These are phyloP conservation scores for Aspergillus ochraceoroseus DNA, from an alignment of 2,329 filamentous ascomycete species.

Conservation along the genomic window DNA sequence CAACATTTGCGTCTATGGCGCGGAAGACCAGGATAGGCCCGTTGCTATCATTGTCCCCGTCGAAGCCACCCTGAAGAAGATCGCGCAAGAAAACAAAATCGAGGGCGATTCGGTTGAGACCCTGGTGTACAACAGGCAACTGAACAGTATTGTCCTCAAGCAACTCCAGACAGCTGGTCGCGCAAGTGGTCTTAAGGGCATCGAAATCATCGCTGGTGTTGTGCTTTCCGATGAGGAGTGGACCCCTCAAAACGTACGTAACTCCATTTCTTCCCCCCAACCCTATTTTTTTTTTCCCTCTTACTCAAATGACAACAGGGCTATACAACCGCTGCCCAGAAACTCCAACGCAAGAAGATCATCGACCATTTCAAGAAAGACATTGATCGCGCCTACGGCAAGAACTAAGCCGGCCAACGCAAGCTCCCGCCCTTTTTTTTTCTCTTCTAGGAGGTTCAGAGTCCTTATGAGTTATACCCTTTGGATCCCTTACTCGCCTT, in stretches of 20 bases:
- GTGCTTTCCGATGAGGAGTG: conserved; percentile 46
- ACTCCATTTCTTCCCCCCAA: neutral
- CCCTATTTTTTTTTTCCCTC: neutral
- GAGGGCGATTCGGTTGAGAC: conserved; percentile 60
- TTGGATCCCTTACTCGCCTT: no score
- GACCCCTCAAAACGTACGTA: conserved; percentile 42
- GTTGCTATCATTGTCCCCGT: conserved; percentile 71
- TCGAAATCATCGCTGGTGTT: conserved; percentile 44
- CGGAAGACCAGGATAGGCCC: conserved; percentile 67
- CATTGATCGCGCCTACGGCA: conserved; percentile 57
- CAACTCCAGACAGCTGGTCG: conserved; percentile 39
- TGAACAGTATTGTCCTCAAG: conserved; percentile 41
- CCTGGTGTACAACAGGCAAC: conserved; percentile 53
- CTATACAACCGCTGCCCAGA: conserved; percentile 65
- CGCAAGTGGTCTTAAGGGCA: conserved; percentile 36
- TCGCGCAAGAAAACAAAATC: conserved; percentile 56
- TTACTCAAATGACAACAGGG: conserved; percentile 47
- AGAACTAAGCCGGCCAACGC: conserved; percentile 37
- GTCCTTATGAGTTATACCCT: conserved; percentile 1
- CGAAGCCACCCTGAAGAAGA: conserved; percentile 53
- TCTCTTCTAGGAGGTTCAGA: neutral
- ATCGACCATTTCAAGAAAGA: conserved; percentile 58
- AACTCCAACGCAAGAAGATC: conserved; percentile 66
- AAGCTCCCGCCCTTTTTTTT: neutral
- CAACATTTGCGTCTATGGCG: conserved; percentile 84